phyloP scores from a whole-genome alignment of 208 protist genomes.

The Porcisia hertigi region DNA sequence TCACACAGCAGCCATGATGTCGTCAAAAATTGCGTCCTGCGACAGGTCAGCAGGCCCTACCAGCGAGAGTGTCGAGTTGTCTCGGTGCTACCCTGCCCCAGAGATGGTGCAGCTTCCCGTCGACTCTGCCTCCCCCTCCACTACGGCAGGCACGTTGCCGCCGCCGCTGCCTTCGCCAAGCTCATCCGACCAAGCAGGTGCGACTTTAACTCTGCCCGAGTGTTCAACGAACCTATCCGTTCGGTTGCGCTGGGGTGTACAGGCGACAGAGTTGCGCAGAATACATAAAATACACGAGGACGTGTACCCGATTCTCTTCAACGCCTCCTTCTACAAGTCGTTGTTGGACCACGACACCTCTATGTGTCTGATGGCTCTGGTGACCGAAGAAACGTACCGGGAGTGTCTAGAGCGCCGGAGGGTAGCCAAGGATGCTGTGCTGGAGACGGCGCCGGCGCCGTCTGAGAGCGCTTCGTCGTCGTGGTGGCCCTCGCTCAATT shows the following conservation, averaged over 20 bases:
- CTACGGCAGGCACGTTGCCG: neutral
- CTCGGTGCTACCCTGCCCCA: constrained; percentile 22
- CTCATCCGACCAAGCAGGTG: neutral
- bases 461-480: neutral
- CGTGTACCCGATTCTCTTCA: constrained; percentile 64
- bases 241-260: constrained; percentile 68
- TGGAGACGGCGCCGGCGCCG: constrained; percentile 1
- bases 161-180: neutral
- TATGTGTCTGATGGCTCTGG: constrained; percentile 50
- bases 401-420: neutral
- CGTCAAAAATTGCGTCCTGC: neutral
- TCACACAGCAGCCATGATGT: neutral
- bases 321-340: constrained; percentile 53
- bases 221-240: constrained; percentile 10
- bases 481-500: neutral
- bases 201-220: neutral
- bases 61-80: constrained; percentile 1
- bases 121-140: neutral
- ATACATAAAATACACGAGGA: constrained; percentile 59
- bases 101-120: constrained; percentile 14
- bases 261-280: constrained; percentile 36
- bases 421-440: neutral
- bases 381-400: constrained; percentile 25
- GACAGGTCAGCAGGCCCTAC: too few species aligned
- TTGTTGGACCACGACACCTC: constrained; percentile 42